A percentile compares a stretch with the other conserved stretches of the same genome.
phyloP scores from a whole-genome alignment of 768 basidiomycete species.

The Hygrophoropsis aurantiaca region DNA sequence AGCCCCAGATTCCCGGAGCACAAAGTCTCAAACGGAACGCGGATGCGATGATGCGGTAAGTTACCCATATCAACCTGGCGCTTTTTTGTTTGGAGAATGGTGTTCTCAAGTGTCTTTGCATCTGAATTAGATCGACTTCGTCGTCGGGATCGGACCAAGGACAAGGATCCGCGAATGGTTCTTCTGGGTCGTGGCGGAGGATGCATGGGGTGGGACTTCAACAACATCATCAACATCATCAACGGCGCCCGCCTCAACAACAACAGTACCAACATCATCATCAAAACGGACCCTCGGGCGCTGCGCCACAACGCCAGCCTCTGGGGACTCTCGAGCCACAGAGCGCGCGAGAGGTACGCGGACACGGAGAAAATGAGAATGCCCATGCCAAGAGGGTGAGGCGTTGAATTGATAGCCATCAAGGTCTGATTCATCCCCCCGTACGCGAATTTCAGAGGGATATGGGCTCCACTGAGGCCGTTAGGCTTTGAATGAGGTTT shows the following conservation, averaged over 20 bases:
- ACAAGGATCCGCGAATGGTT: no score
- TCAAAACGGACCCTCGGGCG: conserved; percentile 12
- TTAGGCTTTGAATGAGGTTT: no score
- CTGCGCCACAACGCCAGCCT: conserved; percentile 16
- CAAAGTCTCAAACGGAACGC: conserved; percentile 31
- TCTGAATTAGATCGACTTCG: no score
- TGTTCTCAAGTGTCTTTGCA: no score
- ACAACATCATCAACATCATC: conserved; percentile 30
- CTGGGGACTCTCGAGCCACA: conserved; percentile 39
- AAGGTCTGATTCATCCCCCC: no score
- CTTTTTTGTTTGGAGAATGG: background rate
- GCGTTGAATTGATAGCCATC: no score
- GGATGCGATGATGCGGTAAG: conserved; percentile 32
- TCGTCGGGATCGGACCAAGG: no score
- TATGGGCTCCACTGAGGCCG: no score
- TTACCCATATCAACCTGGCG: conserved; percentile 13
- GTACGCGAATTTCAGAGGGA: no score
- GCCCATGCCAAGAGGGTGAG: conserved; percentile 49
- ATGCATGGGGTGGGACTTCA: conserved; percentile 41
- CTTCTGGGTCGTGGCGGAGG: conserved; percentile 19
- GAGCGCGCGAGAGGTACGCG: conserved; percentile 36
- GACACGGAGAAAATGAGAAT: no score
- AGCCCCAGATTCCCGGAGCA: conserved; percentile 3
- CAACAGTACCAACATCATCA: conserved; percentile 42
- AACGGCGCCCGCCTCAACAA: conserved; percentile 9